A percentile compares a stretch with the other conserved stretches of the same genome.
Conservation (phyloP, 805 yeast species). For the Myxozyma geophila region DNA sequence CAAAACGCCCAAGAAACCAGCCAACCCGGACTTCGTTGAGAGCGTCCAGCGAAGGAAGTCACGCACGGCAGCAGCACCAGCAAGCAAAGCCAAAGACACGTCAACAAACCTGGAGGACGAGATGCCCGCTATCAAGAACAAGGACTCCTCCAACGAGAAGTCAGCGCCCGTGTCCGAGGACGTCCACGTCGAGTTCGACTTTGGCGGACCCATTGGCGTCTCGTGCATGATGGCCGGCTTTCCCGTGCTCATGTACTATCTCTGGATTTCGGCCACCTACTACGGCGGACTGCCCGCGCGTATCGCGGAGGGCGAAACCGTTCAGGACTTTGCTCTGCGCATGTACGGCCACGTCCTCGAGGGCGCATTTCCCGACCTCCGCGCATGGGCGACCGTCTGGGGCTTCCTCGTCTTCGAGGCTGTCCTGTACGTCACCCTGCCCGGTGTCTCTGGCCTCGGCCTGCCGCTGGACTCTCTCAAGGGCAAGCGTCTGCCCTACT, state of each 20-base stretch:
- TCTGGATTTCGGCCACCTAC: conserved; percentile 90
- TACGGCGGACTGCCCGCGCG: conserved; percentile 74
- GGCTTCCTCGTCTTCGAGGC: conserved; percentile 72
- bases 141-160: not conserved
- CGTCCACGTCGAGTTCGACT: conserved; percentile 63
- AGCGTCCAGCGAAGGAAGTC: conserved; percentile 13
- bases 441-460: conserved; percentile 95
- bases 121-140: conserved; percentile 2
- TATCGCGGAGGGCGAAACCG: conserved; percentile 61
- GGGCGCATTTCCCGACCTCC: conserved; percentile 51
- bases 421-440: conserved; percentile 76
- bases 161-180: not conserved
- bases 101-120: not conserved
- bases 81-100: conserved; percentile 1
- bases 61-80: not conserved
- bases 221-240: conserved; percentile 89
- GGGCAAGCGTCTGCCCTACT: conserved; percentile 83
- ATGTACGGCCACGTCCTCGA: conserved; percentile 26
- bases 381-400: conserved; percentile 73
- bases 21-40: conserved; percentile 27
- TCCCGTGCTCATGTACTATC: conserved; percentile 92
- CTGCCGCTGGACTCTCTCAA: conserved; percentile 85
- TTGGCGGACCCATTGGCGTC: conserved; percentile 92
- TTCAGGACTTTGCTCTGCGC: conserved; percentile 51
- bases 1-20: conserved; percentile 27